A percentile compares a stretch with the other conserved stretches of the same genome.
phyloP scores from a whole-genome alignment of 2,329 filamentous ascomycete genomes.

The Westerdykella ornata region DNA sequence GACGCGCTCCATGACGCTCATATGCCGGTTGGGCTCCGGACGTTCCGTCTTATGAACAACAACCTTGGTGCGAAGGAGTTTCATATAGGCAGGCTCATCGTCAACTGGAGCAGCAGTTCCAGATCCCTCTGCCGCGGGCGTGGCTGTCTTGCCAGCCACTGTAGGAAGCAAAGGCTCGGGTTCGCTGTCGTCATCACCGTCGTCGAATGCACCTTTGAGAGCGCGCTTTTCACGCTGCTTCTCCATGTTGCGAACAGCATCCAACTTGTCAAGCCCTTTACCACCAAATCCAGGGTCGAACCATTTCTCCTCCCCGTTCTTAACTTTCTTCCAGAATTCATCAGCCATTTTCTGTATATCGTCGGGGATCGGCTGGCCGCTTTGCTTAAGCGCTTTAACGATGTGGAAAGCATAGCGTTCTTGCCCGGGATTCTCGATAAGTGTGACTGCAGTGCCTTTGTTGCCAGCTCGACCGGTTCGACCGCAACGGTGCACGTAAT shows the following conservation, averaged over 20 bases:
- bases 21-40: constrained; percentile 54
- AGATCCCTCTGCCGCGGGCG: constrained; percentile 1
- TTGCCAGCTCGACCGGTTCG: constrained; percentile 93
- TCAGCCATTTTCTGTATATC: constrained; percentile 54
- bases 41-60: constrained; percentile 65
- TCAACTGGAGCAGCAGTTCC: constrained; percentile 42
- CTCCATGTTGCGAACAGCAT: constrained; percentile 82
- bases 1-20: constrained; percentile 63
- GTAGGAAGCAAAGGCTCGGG: constrained; percentile 51
- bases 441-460: constrained; percentile 89
- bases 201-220: constrained; percentile 82
- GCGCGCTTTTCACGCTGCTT: constrained; percentile 67
- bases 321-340: constrained; percentile 81
- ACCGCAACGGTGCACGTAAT: constrained; percentile 91
- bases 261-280: constrained; percentile 84
- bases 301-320: constrained; percentile 83
- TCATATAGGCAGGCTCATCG: constrained; percentile 27
- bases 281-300: constrained; percentile 82
- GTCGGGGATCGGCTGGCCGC: constrained; percentile 75
- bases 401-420: constrained; percentile 86
- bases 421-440: constrained; percentile 85
- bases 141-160: constrained; percentile 56
- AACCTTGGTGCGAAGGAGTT: constrained; percentile 58
- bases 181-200: constrained; percentile 76
- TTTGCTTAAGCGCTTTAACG: constrained; percentile 85